Evolutionary conservation across 1,284 basidiomycete genomes (phyloP), one percentile per base, ranked within the genome.

Genomic region (Cryptococcus jaspeensis): DNA sequence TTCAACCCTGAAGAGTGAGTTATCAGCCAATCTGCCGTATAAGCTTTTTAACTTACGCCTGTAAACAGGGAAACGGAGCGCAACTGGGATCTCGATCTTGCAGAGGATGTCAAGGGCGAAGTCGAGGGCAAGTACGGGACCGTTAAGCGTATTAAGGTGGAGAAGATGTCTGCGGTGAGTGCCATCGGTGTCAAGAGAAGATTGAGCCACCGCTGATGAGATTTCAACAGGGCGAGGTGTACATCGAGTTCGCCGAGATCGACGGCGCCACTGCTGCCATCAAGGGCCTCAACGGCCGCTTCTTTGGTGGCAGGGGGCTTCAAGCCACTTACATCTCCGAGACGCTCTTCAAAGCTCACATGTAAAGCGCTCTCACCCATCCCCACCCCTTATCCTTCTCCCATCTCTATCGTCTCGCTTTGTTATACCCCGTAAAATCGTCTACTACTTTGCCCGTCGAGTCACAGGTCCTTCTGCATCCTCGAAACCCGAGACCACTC

Each of bases 31-130:
- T n/a, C n/a, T n/a, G n/a, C n/a, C n/a, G n/a, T n/a, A n/a, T n/a
- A n/a, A n/a, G n/a, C n/a, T n/a, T n/a, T n/a, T n/a, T n/a, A 20
- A 47, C 25, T 37, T 2, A 39, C 25, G 18, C 2, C 16, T 12
- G 23, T 40, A 18, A 15, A 2, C 69, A 92, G 90, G 76, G 96
- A 99, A 82, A 94, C 90, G 20, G 95, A 95, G 64, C 84, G 84
- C 35, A 90, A 96, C 69, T 99, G 95, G 96, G 92, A 98, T 74
- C 88, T 85, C 60, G 96, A 98, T 54, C 87, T 99, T 37, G 90
- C 87, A 51, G 93, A 97, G 35, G 95, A 99, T 71, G 91, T 99
- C 72, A 94, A 92, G 79, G 85, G 84, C 56, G 96, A 99, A 81
- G 91, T 92, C 64, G 87, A 94, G 77, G 80, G 80, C 60, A 94